Evolutionary conservation across 805 yeast species (phyloP), one percentile per base, ranked within the genome.

Genomic region (Zygosaccharomyces bisporus): DNA sequence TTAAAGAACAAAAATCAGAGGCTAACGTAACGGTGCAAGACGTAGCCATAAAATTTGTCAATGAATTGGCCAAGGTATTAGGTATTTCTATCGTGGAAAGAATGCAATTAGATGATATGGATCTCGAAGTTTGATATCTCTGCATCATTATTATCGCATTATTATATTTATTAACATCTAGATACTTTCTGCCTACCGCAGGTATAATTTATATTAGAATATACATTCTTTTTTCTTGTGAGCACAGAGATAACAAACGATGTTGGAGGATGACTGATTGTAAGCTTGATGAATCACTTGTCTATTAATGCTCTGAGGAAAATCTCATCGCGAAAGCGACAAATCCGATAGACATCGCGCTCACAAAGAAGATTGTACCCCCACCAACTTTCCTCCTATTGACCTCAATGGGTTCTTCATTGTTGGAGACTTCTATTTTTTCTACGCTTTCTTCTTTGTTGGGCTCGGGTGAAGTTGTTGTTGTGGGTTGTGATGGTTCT

Each of bases 41-140:
- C 3, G 73, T 80, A 9, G 73, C 77, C 1, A 53, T 61, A 5
- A 50, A 60, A 13, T 73, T 81, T 49, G 77, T 71, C 1, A 57
- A 64, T n/a, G 69, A 72, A 47, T 58, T 79, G 21, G 72, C 76
- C 0, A 57, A 58, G 37, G 53, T 61, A 2, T 46, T 79, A 14
- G 72, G 72, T 0, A 62, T 71, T 23, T 45, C 59, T 4, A 55
- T 58, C 5, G 63, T 72, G 4, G 74, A 72, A 43, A 60, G 68
- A 18, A 60, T 65, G 18, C 68, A 64, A 17, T 47, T 66, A 1
- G 66, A 64, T n/a, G 68, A 64, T 34, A 43, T 66, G 12, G 58
- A 55, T 1, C 43, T 63, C 6, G 23, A 42, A 4, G 24, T 12
- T 1, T 44, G 41, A 17, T n/a, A n/a, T 8, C 17, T 13, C 3